These are phyloP conservation scores for Nicotiana obtusifolia DNA, from an alignment of 257 asterid genomes.

Conservation along the genomic window DNA sequence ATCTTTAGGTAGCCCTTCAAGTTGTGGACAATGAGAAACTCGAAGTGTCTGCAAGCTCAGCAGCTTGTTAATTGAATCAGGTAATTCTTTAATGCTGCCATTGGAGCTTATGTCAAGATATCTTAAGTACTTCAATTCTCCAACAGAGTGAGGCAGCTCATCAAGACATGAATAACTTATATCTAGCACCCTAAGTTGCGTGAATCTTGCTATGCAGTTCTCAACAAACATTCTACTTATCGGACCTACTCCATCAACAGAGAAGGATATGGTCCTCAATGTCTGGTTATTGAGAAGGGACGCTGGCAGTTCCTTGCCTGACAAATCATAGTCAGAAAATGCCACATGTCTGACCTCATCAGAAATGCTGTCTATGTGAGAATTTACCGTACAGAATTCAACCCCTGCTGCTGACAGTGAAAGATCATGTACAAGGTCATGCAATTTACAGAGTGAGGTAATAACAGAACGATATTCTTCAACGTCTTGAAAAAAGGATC, in stretches of 20 bases:
- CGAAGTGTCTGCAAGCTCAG: neutral
- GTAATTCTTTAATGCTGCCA: neutral
- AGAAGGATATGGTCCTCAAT: neutral
- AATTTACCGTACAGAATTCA: neutral
- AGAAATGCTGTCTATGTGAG: neutral
- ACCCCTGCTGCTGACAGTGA: neutral
- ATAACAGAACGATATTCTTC: neutral
- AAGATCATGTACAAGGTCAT: neutral
- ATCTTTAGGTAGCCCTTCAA: neutral
- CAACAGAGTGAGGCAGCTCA: neutral
- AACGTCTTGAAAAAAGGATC: neutral
- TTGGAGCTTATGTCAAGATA: conserved; percentile 9
- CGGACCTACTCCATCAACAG: neutral
- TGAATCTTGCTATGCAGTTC: neutral
- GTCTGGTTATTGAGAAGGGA: neutral
- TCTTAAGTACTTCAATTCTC: neutral
- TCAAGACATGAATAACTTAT: neutral
- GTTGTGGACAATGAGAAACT: neutral
- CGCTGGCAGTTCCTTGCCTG: neutral
- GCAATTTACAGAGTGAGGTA: neutral
- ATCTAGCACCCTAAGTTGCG: conserved; percentile 1
- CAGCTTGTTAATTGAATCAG: neutral
- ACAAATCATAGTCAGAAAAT: neutral
- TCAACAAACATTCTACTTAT: neutral
- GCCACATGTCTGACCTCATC: neutral